These are phyloP conservation scores for Trichoderma orchidacearum DNA, from an alignment of 495 filamentous ascomycete genomes.

Conservation along the genomic window DNA sequence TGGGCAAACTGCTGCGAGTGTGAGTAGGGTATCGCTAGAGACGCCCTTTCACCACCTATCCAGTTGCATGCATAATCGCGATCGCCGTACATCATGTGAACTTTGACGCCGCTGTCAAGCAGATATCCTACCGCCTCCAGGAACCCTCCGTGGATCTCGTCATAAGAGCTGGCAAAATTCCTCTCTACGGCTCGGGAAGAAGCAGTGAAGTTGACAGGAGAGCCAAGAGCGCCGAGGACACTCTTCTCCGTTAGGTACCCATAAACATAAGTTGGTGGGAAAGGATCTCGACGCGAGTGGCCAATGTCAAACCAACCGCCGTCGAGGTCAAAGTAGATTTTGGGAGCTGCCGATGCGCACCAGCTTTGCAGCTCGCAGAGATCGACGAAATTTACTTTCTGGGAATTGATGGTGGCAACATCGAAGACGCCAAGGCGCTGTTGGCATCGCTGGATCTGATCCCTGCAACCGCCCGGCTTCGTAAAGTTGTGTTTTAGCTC, in stretches of 20 bases:
- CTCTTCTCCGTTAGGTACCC: not conserved
- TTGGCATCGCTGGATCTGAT: constrained; percentile 7
- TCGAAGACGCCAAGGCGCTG: not conserved
- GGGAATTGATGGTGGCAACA: not conserved
- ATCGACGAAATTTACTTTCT: not conserved
- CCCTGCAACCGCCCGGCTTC: constrained; percentile 32
- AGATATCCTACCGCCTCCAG: constrained; percentile 37
- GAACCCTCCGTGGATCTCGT: constrained; percentile 32
- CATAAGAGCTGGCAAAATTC: constrained; percentile 40
- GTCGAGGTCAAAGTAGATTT: not conserved
- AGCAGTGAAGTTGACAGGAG: constrained; percentile 44
- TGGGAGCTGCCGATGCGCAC: not conserved
- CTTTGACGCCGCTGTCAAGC: constrained; percentile 43
- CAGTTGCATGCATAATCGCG: constrained; percentile 58
- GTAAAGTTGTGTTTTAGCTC: not conserved
- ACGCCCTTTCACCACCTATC: constrained; percentile 49
- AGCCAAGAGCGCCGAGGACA: not conserved
- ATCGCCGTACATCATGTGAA: constrained; percentile 55
- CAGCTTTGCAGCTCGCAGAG: not conserved
- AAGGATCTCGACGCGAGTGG: not conserved
- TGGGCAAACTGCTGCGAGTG: constrained; percentile 22
- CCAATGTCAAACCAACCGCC: not conserved
- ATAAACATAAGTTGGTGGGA: not conserved
- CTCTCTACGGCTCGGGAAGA: constrained; percentile 30
- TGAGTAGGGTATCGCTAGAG: constrained; percentile 34